Conservation (phyloP, 2,329 filamentous ascomycete genomes). For the Microdochium bolleyi region DNA sequence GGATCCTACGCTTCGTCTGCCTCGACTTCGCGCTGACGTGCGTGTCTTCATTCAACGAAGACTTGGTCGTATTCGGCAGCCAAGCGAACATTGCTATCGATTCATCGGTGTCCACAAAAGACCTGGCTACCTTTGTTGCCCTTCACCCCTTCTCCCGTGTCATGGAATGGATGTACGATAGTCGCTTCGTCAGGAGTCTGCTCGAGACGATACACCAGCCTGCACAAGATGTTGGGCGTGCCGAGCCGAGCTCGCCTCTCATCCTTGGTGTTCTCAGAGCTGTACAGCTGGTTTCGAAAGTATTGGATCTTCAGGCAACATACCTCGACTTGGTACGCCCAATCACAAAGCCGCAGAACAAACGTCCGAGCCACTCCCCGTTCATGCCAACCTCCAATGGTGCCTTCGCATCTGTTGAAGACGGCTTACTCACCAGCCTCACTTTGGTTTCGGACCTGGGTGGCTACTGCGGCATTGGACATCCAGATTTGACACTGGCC, state of each 20-base stretch:
- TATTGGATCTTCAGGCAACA: conserved; percentile 82
- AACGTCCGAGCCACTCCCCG: conserved; percentile 20
- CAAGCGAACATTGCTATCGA: conserved; percentile 71
- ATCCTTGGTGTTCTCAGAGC: conserved; percentile 70
- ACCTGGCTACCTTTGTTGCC: conserved; percentile 70
- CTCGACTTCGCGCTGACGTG: conserved; percentile 77
- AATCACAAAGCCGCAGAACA: conserved; percentile 59
- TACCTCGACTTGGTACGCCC: conserved; percentile 86
- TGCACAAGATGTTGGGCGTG: conserved; percentile 60
- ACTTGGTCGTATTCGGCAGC: conserved; percentile 79
- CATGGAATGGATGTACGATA: conserved; percentile 98
- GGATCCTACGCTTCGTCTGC: conserved; percentile 70
- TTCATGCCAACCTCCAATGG: conserved; percentile 44
- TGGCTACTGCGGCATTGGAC: conserved; percentile 77
- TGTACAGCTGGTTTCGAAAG: conserved; percentile 76
- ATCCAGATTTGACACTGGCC: conserved; percentile 70
- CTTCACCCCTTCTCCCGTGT: conserved; percentile 89
- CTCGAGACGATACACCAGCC: conserved; percentile 76
- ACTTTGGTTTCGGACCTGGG: conserved; percentile 74
- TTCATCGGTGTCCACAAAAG: conserved; percentile 62
- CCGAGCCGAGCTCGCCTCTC: conserved; percentile 70
- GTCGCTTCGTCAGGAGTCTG: conserved; percentile 72
- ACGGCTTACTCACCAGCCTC: conserved; percentile 77
- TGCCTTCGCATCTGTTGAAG: conserved; percentile 83
- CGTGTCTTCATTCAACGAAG: conserved; percentile 85